phyloP scores from a whole-genome alignment of 2,329 filamentous ascomycete genomes.

The Nemania serpens region DNA sequence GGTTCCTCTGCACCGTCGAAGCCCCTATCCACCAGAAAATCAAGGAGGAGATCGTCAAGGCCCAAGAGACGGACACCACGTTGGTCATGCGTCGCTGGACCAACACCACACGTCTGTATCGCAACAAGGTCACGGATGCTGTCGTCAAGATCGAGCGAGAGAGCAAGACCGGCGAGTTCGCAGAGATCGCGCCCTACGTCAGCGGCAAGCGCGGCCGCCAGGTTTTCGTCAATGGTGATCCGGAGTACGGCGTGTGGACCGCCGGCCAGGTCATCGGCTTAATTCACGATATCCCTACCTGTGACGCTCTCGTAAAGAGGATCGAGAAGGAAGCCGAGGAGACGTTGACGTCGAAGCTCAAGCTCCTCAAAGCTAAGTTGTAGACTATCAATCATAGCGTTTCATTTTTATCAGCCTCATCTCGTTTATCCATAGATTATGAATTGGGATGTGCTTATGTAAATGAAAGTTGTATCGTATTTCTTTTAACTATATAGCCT shows the following conservation, averaged over 20 bases:
- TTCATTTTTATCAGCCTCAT: background rate
- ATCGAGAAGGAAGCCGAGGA: slow-evolving; percentile 79
- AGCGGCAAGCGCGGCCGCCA: slow-evolving; percentile 89
- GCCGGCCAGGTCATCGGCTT: slow-evolving; percentile 92
- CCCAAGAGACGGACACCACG: slow-evolving; percentile 88
- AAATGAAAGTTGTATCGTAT: background rate
- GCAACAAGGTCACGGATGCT: slow-evolving; percentile 83
- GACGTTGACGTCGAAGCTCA: slow-evolving; percentile 63
- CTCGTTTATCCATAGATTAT: background rate
- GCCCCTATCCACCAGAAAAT: slow-evolving; percentile 91
- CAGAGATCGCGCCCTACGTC: slow-evolving; percentile 83
- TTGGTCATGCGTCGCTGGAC: slow-evolving; percentile 88
- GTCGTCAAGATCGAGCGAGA: slow-evolving; percentile 83
- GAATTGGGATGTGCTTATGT: background rate
- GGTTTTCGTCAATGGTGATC: slow-evolving; percentile 91
- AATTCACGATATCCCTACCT: slow-evolving; percentile 83
- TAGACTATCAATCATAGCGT: slow-evolving; percentile 41
- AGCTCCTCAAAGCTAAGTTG: slow-evolving; percentile 64
- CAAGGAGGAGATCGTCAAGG: slow-evolving; percentile 88
- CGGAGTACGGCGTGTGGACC: slow-evolving; percentile 94
- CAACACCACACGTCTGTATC: slow-evolving; percentile 87
- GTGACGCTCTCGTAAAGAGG: slow-evolving; percentile 67
- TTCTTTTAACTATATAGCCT: too few species aligned
- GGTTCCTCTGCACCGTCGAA: slow-evolving; percentile 96
- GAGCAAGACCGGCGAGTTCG: slow-evolving; percentile 84